These are phyloP conservation scores for Diaporthe sp. DNA, from an alignment of 2,329 filamentous ascomycete genomes.

Conservation along the genomic window DNA sequence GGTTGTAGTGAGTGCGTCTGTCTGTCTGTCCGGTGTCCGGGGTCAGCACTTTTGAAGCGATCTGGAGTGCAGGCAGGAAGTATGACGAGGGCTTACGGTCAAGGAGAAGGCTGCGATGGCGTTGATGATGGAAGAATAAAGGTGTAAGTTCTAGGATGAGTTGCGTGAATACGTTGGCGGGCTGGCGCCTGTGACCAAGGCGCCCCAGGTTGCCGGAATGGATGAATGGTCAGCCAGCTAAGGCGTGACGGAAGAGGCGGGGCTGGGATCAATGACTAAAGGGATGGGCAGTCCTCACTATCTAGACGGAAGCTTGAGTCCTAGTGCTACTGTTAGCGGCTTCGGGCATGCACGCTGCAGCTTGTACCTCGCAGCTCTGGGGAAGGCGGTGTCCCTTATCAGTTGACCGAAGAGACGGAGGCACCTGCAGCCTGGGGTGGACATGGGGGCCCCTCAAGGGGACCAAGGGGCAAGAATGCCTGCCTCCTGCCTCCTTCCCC, in stretches of 20 bases:
- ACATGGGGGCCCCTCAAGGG: conserved; percentile 11
- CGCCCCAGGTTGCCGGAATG: conserved; percentile 30
- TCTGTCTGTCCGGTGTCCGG: background rate
- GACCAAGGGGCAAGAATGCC: conserved; percentile 1
- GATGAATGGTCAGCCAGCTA: conserved; percentile 31
- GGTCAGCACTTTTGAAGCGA: background rate
- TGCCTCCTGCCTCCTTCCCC: background rate
- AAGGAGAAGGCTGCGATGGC: conserved; percentile 20
- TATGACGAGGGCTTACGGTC: conserved; percentile 22
- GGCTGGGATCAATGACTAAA: conserved; percentile 28
- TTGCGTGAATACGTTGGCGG: conserved; percentile 17
- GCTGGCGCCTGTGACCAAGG: conserved; percentile 33
- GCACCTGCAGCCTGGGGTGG: conserved; percentile 27
- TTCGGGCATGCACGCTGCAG: background rate
- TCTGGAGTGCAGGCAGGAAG: background rate
- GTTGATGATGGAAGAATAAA: conserved; percentile 35
- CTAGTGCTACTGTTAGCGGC: background rate
- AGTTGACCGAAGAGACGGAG: conserved; percentile 31
- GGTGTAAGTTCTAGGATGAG: conserved; percentile 31
- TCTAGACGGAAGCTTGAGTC: background rate
- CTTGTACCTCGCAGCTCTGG: conserved; percentile 14
- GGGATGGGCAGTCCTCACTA: background rate
- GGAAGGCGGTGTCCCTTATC: conserved; percentile 33
- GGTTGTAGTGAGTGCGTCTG: background rate
- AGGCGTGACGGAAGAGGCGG: conserved; percentile 28